A percentile compares a stretch with the other conserved stretches of the same genome.
Conservation (phyloP, 2,329 filamentous ascomycete genomes). For the Dactylonectria estremocensis region DNA sequence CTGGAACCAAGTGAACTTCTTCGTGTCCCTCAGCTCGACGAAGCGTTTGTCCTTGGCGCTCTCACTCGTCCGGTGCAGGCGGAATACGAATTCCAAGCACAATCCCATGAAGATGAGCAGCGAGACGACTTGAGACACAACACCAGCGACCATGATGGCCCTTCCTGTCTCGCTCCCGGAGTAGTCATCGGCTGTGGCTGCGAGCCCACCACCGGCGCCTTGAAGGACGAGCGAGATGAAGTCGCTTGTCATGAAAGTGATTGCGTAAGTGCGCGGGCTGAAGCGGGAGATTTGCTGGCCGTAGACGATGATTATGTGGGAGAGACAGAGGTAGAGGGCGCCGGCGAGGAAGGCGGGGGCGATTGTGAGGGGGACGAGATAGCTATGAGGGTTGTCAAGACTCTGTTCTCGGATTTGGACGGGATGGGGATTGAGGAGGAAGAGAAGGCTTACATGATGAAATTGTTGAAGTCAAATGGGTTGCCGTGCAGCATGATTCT, state of each 20-base stretch:
- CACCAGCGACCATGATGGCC: conserved; percentile 20
- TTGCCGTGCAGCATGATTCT: conserved; percentile 67
- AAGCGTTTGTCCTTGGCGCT: conserved; percentile 5
- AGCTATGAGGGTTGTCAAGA: conserved; percentile 20
- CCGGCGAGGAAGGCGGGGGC: conserved; percentile 74
- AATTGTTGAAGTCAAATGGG: conserved; percentile 67
- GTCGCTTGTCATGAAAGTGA: conserved; percentile 62
- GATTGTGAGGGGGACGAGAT: conserved; percentile 67
- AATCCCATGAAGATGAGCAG: conserved; percentile 17
- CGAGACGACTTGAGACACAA: conserved; percentile 25
- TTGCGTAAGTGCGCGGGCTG: conserved; percentile 47
- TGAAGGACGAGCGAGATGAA: conserved; percentile 65
- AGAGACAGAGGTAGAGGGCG: conserved; percentile 72
- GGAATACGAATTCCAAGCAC: conserved; percentile 12
- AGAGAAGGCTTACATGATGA: conserved; percentile 69
- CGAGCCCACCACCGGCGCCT: conserved; percentile 63
- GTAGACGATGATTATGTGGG: conserved; percentile 59
- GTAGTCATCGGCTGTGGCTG: conserved; percentile 58
- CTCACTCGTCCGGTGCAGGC: conserved; percentile 3
- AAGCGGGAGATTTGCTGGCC: conserved; percentile 54
- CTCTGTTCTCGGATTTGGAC: conserved; percentile 6
- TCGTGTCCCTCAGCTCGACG: conserved; percentile 8
- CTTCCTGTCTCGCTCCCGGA: conserved; percentile 47
- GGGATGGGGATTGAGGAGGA: conserved; percentile 11
- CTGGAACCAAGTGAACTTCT: conserved; percentile 20